A percentile compares a stretch with the other conserved stretches of the same genome.
phyloP scores from a whole-genome alignment of 805 yeast genomes.

The Debaryomyces tyrocola region DNA sequence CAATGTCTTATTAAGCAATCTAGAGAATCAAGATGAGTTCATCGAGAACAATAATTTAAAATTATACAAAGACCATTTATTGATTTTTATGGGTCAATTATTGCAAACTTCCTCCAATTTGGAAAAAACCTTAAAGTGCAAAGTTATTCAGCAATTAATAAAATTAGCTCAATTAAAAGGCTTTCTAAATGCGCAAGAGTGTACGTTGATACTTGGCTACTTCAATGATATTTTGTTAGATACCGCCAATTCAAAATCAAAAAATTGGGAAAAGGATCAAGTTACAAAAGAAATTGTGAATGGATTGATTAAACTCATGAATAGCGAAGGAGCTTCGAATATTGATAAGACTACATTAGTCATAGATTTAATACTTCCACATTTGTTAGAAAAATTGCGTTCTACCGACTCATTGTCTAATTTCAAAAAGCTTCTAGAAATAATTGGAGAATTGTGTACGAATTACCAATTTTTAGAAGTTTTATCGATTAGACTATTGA shows the following conservation, averaged over 20 bases:
- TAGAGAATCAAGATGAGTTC: constrained; percentile 6
- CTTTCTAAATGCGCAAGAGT: constrained; percentile 55
- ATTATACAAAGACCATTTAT: constrained; percentile 61
- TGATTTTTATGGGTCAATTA: constrained; percentile 67
- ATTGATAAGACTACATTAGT: constrained; percentile 34
- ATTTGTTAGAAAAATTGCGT: constrained; percentile 45
- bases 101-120: constrained; percentile 64
- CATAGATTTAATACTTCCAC: constrained; percentile 52
- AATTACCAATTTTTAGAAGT: constrained; percentile 45
- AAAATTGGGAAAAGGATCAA: constrained; percentile 40
- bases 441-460: constrained; percentile 33
- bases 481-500: constrained; percentile 43
- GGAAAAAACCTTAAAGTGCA: constrained; percentile 68
- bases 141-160: constrained; percentile 64
- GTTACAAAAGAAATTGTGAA: constrained; percentile 54
- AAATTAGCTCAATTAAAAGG: constrained; percentile 51
- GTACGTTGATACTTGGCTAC: constrained; percentile 61
- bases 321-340: constrained; percentile 9
- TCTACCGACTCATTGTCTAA: constrained; percentile 5
- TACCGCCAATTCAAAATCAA: constrained; percentile 37
- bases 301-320: constrained; percentile 53
- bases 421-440: constrained; percentile 15
- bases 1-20: constrained; percentile 27
- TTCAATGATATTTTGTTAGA: constrained; percentile 55
- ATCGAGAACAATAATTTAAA: constrained; percentile 36